Base-by-base conservation (phyloP, 805 yeast genomes). In the Ogataea philodendri region DNA sequence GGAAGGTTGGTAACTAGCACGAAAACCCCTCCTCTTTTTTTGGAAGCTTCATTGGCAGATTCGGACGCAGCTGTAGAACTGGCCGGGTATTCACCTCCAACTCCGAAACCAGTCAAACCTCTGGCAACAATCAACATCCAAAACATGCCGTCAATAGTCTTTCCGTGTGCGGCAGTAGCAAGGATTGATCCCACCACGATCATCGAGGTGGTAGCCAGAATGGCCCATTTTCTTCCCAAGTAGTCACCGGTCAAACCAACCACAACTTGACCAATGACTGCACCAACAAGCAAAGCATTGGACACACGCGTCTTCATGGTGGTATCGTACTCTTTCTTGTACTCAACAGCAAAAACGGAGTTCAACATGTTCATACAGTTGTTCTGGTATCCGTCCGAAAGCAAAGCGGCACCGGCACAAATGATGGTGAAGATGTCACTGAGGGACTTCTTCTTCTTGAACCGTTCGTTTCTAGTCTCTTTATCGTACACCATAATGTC, bases 101-200 rank as follows among this genome's bases (percentile, higher is more conserved):
- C 76, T 47, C 93, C 93, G 45, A 81, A 75, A 28, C 93, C 94
- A 30, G 82, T 76, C 7, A 81, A 69, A 49, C 90, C 90, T 57
- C 90, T 69, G 42, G 75, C 66, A n/a, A 83, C 76, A 29, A 78
- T 74, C 51, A 83, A 63, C 80, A 71, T 70, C 77, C 77, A 72
- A 42, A 72, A 65, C 62, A 72, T 57, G 7, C 74, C 74, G 8
- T 59, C 38, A n/a, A 34, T 32, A 11, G 76, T 46, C 2, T 42
- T 51, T 24, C 84, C 84, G 60, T 76, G 75, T 28, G 81, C 55
- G 21, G 82, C 79, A 11, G 81, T 76, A 51, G 78, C 70, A 66
- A 78, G 55, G 25, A 72, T 52, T 10, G 81, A 64, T 32, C 84
- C 84, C 34, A 75, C 52, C 16, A 78, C 67, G 57, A 78, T 67